Conservation (phyloP, 495 filamentous ascomycete species). For the Tuber indicum region DNA sequence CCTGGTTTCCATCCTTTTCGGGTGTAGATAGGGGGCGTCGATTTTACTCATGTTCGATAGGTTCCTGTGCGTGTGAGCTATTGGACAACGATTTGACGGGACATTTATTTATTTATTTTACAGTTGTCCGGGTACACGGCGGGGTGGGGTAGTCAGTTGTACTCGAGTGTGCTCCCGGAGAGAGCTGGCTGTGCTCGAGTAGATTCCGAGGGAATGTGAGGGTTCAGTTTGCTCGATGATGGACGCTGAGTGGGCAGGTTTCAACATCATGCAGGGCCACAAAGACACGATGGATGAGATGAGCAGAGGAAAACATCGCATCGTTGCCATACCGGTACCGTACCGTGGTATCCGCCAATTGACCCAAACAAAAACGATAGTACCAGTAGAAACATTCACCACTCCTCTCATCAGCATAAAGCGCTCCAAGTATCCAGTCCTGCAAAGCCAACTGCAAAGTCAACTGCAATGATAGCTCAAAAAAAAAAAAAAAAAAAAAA, state of each 20-base stretch:
- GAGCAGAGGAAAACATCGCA: background rate
- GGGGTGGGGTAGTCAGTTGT: too few relatives aligned
- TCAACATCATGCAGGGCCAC: background rate
- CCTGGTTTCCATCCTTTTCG: constrained; percentile 17
- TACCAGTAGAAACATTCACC: background rate
- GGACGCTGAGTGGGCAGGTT: background rate
- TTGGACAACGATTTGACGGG: constrained; percentile 39
- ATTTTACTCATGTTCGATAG: constrained; percentile 34
- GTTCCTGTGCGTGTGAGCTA: constrained; percentile 21
- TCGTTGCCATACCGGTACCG: background rate
- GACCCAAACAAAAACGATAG: background rate
- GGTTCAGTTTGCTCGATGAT: background rate
- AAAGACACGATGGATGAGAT: constrained; percentile 7
- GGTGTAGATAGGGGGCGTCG: constrained; percentile 19
- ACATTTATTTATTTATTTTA: constrained; percentile 20
- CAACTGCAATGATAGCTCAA: too few relatives aligned
- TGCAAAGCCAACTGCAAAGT: background rate
- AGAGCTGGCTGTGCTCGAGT: too few relatives aligned
- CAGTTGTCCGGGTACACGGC: background rate
- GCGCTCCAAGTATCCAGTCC: background rate
- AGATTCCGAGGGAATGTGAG: background rate
- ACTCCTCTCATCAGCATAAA: background rate
- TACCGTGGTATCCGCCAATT: background rate
- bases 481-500: background rate
- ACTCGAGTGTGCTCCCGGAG: too few relatives aligned